Base-by-base conservation (phyloP, 805 yeast species). In the Zygosaccharomyces bisporus region DNA sequence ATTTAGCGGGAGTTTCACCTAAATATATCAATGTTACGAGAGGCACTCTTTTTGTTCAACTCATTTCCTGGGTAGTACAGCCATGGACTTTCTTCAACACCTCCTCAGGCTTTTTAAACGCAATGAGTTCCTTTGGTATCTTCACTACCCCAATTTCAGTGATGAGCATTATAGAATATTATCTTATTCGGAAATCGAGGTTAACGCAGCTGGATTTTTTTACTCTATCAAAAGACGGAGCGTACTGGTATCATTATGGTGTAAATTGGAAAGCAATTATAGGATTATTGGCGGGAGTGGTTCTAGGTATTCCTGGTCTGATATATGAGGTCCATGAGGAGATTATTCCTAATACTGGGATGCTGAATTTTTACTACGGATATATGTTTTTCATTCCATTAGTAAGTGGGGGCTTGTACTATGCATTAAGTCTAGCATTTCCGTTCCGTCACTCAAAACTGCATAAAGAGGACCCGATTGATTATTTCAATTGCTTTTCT, bases 71-170 rank as follows among this genome's bases (percentile, higher is more conserved):
- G 72, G 63, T 57, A 27, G 63, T 61, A 34, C 69, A 65, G 43
- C 73, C 73, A 2, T 69, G 72, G 73, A 55, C 54, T 6, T 66
- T 68, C 39, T 68, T 66, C 58, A 66, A 66, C 46, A 66, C 68
- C 5, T 60, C 70, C 2, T 62, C 69, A 2, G 56, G 63, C 0
- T 68, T 68, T 40, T 49, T 64, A 8, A 54, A 63, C 18, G 72
- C 67, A 4, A 68, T 67, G 70, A 56, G 66, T 33, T 62, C 70
- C 14, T 67, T 67, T 47, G 66, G 69, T 36, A 60, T 67, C 20
- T 56, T 69, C 46, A 64, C 66, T 10, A 62, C 71, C 4, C 72
- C 72, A 12, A 56, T 67, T 13, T 57, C 66, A 41, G 68, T 63
- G 2, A 61, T 69, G n/a, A 56, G 63, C 19, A 56, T 66, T 19